phyloP scores from a whole-genome alignment of 805 yeast species.

The Metschnikowia bowlesiae region DNA sequence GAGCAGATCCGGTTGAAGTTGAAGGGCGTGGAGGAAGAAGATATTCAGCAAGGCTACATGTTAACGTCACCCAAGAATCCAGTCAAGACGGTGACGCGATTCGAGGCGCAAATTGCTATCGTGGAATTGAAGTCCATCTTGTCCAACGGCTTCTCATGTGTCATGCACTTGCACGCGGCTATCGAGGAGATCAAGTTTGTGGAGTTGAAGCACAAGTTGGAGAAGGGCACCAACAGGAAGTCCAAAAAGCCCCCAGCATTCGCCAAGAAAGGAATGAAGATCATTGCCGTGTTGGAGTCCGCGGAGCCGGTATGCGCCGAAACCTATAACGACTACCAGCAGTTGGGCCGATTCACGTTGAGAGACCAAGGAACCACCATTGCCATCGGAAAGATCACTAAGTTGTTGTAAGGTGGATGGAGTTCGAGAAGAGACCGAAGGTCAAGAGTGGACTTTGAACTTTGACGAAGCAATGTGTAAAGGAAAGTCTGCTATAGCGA shows the following conservation, averaged over 20 bases:
- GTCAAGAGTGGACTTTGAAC: too few relatives aligned
- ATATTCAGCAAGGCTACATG: slow-evolving; percentile 86
- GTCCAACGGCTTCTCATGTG: slow-evolving; percentile 95
- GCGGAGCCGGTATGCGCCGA: slow-evolving; percentile 90
- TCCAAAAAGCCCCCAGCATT: slow-evolving; percentile 97
- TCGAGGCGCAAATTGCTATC: slow-evolving; percentile 95
- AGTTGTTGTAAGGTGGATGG: slow-evolving; percentile 47
- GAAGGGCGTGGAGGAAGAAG: slow-evolving; percentile 97
- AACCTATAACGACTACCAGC: slow-evolving; percentile 87
- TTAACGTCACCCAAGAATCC: slow-evolving; percentile 83
- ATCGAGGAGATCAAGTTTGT: slow-evolving; percentile 89
- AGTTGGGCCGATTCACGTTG: slow-evolving; percentile 94
- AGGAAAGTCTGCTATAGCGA: too few relatives aligned
- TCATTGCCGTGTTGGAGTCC: slow-evolving; percentile 86
- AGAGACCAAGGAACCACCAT: slow-evolving; percentile 98
- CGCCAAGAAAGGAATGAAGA: slow-evolving; percentile 98
- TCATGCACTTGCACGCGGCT: slow-evolving; percentile 98
- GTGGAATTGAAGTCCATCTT: slow-evolving; percentile 93
- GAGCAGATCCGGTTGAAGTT: slow-evolving; percentile 93
- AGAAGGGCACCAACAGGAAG: slow-evolving; percentile 94
- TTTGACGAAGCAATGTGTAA: too few relatives aligned
- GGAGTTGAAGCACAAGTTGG: slow-evolving; percentile 83
- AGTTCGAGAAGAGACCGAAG: too few relatives aligned
- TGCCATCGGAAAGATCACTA: slow-evolving; percentile 97
- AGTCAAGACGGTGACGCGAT: slow-evolving; percentile 81